These are phyloP conservation scores for Peronospora belbahrii DNA, from an alignment of 352 stramenopile genomes.

Conservation along the genomic window DNA sequence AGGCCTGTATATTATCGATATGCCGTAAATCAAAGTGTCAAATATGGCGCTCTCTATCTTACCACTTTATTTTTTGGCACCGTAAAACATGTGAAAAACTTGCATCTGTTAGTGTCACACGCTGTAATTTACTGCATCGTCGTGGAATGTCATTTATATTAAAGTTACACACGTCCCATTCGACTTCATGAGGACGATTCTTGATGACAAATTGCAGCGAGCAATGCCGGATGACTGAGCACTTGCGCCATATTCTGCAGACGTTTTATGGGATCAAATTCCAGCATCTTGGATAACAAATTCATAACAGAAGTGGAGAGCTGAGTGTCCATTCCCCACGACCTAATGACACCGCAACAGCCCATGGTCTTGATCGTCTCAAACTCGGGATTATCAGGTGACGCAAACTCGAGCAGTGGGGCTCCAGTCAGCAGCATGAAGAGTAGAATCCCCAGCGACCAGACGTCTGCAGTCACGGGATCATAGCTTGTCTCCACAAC, in stretches of 20 bases:
- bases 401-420: conserved; percentile 27
- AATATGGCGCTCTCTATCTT: no score
- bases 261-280: conserved; percentile 20
- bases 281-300: conserved; percentile 28
- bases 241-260: conserved; percentile 25
- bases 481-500: conserved; percentile 27
- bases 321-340: conserved; percentile 23
- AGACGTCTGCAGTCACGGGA: conserved; percentile 37
- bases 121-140: no score
- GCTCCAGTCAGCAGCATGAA: conserved; percentile 17
- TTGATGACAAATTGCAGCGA: not conserved
- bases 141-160: no score
- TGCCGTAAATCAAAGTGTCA: no score
- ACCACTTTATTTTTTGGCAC: no score
- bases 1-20: no score
- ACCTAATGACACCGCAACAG: conserved; percentile 24
- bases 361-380: conserved; percentile 21
- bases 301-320: conserved; percentile 17
- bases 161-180: no score
- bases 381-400: conserved; percentile 20
- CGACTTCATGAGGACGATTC: no score
- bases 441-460: conserved; percentile 44
- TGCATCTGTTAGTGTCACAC: no score
- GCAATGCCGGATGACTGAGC: conserved; percentile 18
- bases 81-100: no score